phyloP scores from a whole-genome alignment of 345 rosid genomes.

The Eucalyptus regnans region DNA sequence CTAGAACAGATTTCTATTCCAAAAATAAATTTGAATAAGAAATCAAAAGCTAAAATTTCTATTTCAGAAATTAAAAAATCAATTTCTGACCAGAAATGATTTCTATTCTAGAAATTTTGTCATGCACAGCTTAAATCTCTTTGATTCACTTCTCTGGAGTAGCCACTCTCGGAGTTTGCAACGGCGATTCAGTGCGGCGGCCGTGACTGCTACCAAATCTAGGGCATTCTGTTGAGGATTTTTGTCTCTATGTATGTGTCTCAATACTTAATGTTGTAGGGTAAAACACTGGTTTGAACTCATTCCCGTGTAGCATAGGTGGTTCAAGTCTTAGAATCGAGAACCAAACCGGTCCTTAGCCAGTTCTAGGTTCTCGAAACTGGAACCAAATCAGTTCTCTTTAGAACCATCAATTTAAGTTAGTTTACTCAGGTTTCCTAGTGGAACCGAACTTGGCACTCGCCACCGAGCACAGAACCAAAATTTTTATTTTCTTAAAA shows the following conservation, averaged over 20 bases:
- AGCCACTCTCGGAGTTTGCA: not conserved
- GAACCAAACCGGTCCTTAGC: not conserved
- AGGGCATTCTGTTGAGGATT: not conserved
- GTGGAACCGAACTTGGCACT: not conserved
- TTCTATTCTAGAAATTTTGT: too few relatives aligned
- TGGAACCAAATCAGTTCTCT: not conserved
- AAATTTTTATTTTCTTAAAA: not conserved
- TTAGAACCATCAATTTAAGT: not conserved
- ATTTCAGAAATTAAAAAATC: too few relatives aligned
- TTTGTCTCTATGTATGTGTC: not conserved
- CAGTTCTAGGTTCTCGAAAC: not conserved
- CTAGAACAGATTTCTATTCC: too few relatives aligned
- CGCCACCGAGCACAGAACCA: not conserved
- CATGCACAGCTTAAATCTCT: conserved; percentile 10
- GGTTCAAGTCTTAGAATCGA: not conserved
- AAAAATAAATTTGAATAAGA: too few relatives aligned
- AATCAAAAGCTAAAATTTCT: too few relatives aligned
- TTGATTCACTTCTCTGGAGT: conserved; percentile 22
- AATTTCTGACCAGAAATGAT: too few relatives aligned
- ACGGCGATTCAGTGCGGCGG: fast-evolving
- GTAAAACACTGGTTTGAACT: not conserved
- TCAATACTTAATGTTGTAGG: not conserved
- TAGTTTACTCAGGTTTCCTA: not conserved
- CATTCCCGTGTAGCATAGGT: fast-evolving
- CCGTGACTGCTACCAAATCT: not conserved